These are phyloP conservation scores for Fraxinus americana DNA, from an alignment of 257 asterid genomes.

Conservation along the genomic window DNA sequence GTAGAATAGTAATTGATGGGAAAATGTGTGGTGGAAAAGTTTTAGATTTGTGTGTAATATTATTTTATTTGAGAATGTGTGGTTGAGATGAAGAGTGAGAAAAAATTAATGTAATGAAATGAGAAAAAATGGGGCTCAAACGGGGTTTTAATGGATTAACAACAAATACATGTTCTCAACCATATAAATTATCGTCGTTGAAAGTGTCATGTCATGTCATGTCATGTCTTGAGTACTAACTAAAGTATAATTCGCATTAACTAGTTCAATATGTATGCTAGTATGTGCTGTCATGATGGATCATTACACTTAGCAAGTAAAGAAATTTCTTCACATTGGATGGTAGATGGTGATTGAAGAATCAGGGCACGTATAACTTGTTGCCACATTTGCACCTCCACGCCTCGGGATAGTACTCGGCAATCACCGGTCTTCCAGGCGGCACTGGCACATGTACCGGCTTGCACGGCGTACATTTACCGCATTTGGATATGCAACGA, in stretches of 20 bases:
- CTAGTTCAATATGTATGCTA: not conserved
- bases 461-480: constrained; percentile 58
- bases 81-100: no score
- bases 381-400: constrained; percentile 72
- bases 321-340: not conserved
- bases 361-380: constrained; percentile 50
- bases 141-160: no score
- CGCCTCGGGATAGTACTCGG: constrained; percentile 61
- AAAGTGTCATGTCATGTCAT: not conserved
- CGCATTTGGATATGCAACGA: constrained; percentile 55
- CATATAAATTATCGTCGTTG: not conserved
- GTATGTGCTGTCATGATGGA: not conserved
- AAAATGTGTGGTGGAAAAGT: no score
- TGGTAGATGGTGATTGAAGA: not conserved
- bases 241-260: not conserved
- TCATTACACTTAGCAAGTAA: not conserved
- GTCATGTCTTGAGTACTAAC: not conserved
- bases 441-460: constrained; percentile 67
- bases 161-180: no score
- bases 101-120: no score
- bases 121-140: no score
- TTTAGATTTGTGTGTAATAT: no score
- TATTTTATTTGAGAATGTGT: no score
- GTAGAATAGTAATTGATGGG: no score
- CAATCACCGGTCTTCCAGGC: constrained; percentile 54